phyloP scores from a whole-genome alignment of 345 rosid species.

The Sapria himalayana region DNA sequence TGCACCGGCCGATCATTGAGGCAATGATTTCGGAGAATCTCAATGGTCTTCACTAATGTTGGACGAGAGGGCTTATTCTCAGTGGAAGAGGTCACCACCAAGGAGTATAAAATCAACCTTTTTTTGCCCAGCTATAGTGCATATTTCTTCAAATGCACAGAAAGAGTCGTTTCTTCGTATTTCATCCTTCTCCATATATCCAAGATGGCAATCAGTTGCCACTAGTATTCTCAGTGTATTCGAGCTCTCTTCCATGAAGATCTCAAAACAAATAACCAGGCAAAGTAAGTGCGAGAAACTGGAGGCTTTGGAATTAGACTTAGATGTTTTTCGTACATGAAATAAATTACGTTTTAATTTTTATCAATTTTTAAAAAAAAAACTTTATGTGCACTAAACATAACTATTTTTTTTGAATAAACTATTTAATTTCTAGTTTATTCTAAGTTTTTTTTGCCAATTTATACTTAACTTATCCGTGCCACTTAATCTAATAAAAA shows the following conservation, averaged over 20 bases:
- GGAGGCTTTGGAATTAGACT: no score
- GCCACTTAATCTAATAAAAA: no score
- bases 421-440: no score
- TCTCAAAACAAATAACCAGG: no score
- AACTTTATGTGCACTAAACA: no score
- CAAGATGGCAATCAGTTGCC: constrained; percentile 89
- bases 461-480: no score
- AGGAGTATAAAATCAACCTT: constrained; percentile 86
- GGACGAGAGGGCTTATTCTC: constrained; percentile 97
- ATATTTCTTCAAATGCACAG: constrained; percentile 83
- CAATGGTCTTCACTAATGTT: constrained; percentile 80
- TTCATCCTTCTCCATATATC: constrained; percentile 97
- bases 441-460: no score
- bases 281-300: no score
- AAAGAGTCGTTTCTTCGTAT: constrained; percentile 85
- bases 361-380: no score
- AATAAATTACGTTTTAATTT: no score
- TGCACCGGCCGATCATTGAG: constrained; percentile 78
- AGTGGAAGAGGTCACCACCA: constrained; percentile 96
- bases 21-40: constrained; percentile 89
- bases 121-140: constrained; percentile 78
- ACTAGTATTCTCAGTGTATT: constrained; percentile 62
- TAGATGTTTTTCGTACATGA: no score
- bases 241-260: constrained; percentile 36
- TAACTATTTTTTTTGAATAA: no score